A percentile compares a stretch with the other conserved stretches of the same genome.
phyloP scores from a whole-genome alignment of 495 filamentous ascomycete genomes.

The Tuber melanosporum region DNA sequence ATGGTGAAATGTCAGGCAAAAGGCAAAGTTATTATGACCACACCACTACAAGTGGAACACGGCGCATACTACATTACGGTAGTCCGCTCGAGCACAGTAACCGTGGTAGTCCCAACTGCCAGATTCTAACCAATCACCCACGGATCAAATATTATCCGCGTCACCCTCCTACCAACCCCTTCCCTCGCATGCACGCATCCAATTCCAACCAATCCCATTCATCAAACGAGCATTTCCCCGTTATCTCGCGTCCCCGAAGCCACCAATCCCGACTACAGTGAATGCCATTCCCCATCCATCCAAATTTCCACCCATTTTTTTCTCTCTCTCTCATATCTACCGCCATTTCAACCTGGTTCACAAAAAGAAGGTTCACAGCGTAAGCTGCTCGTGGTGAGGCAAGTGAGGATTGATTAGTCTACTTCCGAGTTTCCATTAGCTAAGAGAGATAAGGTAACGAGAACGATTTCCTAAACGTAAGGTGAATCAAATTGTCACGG shows the following conservation, averaged over 20 bases:
- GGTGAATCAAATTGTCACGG: not conserved
- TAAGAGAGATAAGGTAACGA: conserved; percentile 2
- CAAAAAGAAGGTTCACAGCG: not conserved
- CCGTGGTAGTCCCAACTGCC: not conserved
- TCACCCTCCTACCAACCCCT: not conserved
- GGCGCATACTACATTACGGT: not conserved
- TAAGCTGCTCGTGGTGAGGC: not conserved
- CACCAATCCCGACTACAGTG: not conserved
- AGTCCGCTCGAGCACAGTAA: no score
- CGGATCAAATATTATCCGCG: conserved; percentile 3
- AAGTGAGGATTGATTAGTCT: not conserved
- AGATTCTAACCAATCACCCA: not conserved
- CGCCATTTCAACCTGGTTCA: not conserved
- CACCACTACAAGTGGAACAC: not conserved
- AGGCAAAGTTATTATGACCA: not conserved
- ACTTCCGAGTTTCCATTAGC: not conserved
- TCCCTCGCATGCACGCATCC: not conserved
- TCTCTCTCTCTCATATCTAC: not conserved
- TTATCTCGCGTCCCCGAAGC: conserved; percentile 19
- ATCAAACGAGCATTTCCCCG: conserved; percentile 7
- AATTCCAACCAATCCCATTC: not conserved
- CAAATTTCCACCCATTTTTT: not conserved
- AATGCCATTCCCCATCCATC: not conserved
- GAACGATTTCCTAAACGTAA: not conserved
- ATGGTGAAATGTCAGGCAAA: not conserved